Base-by-base conservation (phyloP, 768 basidiomycete species). In the Trametes punicea region DNA sequence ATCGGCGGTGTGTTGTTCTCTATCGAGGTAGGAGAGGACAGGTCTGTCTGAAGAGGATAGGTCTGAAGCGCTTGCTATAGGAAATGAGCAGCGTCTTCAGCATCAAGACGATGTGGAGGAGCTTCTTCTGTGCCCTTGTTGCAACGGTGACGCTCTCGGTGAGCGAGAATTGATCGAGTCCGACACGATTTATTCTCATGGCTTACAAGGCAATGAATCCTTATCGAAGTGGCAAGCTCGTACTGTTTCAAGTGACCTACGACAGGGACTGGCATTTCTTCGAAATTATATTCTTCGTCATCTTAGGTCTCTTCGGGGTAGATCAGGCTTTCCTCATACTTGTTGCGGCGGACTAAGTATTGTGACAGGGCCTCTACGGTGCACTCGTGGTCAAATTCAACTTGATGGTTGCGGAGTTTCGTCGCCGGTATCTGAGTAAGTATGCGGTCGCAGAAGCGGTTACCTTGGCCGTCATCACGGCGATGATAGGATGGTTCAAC, bases 11-110 rank as follows among this genome's bases (percentile, higher is more conserved):
- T 99, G 0, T 69, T 99, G 18, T 99, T 99, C 67, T 96, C 96
- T 15, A 94, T 99, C 60, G 97, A 99, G 80, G 93, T 91, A 60
- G 41, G 70, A 18, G 6, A n/a, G 42, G 21, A 34, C 5, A 30
- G 45, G 18, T 6, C 4, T 26, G 34, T 45, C 7, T 26, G 21
- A 4, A 33, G 42, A 46, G 20, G 48, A 26, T 60, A 41, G 41
- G n/a, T 11, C 21, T 46, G 15, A 44, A 20, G 16, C 36, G 25
- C n/a, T 13, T n/a, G 8, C 25, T 13, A 11, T 65, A 95, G 92
- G 97, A 99, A 83, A 99, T 99, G 97, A 96, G 92, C 71, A 90
- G 93, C 69, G 88, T 84, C 34, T 98, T 98, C 70, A 96, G 90
- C 55, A 95, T 95, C 73, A 88, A 93, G 71, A 98, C 96, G 4